phyloP scores from a whole-genome alignment of 2,329 filamentous ascomycete genomes.

The Ophiocordyceps australis region DNA sequence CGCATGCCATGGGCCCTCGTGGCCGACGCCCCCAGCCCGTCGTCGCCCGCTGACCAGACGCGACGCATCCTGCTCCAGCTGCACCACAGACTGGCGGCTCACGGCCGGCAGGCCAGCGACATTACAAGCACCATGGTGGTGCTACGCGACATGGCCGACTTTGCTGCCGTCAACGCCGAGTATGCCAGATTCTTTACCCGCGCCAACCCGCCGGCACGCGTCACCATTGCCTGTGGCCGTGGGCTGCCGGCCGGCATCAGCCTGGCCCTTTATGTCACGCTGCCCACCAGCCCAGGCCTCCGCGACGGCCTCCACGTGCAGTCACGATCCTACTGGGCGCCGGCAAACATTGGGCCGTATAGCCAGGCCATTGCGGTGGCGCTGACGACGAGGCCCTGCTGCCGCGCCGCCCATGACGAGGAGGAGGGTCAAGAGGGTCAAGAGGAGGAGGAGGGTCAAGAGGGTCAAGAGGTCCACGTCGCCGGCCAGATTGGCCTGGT shows the following conservation, averaged over 20 bases:
- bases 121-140: conserved; percentile 46
- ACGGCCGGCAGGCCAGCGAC: conserved; percentile 10
- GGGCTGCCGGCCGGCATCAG: conserved; percentile 40
- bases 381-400: conserved; percentile 5
- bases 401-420: too few relatives aligned
- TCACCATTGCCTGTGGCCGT: conserved; percentile 64
- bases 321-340: conserved; percentile 89
- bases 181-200: conserved; percentile 59
- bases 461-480: conserved; percentile 35
- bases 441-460: too few relatives aligned
- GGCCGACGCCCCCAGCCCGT: too few relatives aligned
- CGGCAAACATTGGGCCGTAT: conserved; percentile 93
- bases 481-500: conserved; percentile 86
- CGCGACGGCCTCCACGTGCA: conserved; percentile 71
- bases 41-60: too few relatives aligned
- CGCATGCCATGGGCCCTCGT: conserved; percentile 20
- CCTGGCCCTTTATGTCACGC: conserved; percentile 38
- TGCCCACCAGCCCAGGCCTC: conserved; percentile 12
- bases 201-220: conserved; percentile 70
- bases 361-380: conserved; percentile 61
- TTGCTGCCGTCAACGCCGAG: conserved; percentile 52
- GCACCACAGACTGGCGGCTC: too few relatives aligned
- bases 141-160: conserved; percentile 65
- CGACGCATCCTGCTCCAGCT: too few relatives aligned
- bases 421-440: conserved; percentile 5